Conservation (phyloP, 2,329 filamentous ascomycete genomes). For the Diaporthe humulicola region DNA sequence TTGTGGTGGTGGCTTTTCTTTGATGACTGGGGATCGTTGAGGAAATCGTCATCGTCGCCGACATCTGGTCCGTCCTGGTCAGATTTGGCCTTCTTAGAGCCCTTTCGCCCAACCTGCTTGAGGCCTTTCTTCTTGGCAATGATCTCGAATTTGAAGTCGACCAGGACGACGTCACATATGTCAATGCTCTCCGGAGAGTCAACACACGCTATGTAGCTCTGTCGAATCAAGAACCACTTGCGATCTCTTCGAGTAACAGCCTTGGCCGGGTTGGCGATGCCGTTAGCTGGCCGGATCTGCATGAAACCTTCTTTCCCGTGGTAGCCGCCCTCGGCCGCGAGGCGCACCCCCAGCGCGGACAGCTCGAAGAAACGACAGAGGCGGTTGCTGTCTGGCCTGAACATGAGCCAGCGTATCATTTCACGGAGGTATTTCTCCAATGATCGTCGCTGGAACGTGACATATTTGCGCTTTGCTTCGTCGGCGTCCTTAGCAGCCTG, state of each 20-base stretch:
- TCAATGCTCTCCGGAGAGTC: conserved; percentile 99
- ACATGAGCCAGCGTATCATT: conserved; percentile 97
- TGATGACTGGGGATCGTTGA: conserved; percentile 48
- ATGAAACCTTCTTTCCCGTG: conserved; percentile 97
- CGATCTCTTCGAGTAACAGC: conserved; percentile 87
- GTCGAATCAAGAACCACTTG: conserved; percentile 98
- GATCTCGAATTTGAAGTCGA: conserved; percentile 88
- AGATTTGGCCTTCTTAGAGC: conserved; percentile 66
- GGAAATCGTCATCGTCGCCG: conserved; percentile 47
- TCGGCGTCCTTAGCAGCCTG: conserved; percentile 68
- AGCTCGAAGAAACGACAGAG: conserved; percentile 96
- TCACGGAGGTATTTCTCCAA: conserved; percentile 92
- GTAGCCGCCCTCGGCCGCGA: conserved; percentile 95
- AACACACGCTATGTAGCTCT: conserved; percentile 98
- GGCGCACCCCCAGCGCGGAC: conserved; percentile 90
- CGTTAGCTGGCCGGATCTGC: conserved; percentile 91
- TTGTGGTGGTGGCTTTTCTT: conserved; percentile 76
- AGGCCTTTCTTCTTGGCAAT: conserved; percentile 75
- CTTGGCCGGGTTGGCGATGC: conserved; percentile 82
- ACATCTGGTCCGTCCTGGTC: conserved; percentile 34
- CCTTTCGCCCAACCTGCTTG: conserved; percentile 55
- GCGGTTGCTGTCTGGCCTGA: conserved; percentile 93
- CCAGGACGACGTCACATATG: conserved; percentile 98
- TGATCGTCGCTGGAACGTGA: conserved; percentile 85
- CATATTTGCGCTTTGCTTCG: conserved; percentile 72